phyloP scores from a whole-genome alignment of 495 filamentous ascomycete species.

The Polyplosphaeria fusca region DNA sequence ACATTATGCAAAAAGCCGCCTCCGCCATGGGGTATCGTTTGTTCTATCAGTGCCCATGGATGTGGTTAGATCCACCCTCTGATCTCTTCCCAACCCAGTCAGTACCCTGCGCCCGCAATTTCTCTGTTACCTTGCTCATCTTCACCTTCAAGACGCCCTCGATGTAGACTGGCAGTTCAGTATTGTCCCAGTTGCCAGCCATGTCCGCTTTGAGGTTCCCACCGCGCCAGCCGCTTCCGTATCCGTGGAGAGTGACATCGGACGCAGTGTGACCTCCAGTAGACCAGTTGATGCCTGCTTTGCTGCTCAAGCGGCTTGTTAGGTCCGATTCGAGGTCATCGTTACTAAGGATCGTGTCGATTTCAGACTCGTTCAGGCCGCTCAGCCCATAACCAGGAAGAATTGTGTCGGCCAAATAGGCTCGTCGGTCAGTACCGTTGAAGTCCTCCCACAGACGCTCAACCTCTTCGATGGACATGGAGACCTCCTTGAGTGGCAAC shows the following conservation, averaged over 20 bases:
- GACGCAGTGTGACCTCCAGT: background rate
- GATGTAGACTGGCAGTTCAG: conserved; percentile 6
- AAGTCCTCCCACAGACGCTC: background rate
- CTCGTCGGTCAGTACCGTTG: background rate
- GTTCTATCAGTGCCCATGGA: too few species aligned
- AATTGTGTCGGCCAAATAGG: background rate
- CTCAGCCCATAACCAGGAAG: background rate
- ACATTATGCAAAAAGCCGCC: too few species aligned
- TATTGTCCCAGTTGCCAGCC: conserved; percentile 21
- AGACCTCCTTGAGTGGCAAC: background rate
- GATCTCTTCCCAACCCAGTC: too few species aligned
- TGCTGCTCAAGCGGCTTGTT: background rate
- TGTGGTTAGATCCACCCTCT: too few species aligned
- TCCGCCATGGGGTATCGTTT: too few species aligned
- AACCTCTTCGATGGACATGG: background rate
- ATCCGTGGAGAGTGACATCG: background rate
- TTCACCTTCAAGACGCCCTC: background rate
- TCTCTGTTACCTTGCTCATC: background rate
- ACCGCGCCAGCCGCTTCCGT: conserved; percentile 17
- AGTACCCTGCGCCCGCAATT: background rate
- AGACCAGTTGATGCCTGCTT: background rate
- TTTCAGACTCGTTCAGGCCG: background rate
- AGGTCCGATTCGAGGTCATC: background rate
- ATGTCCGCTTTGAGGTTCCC: conserved; percentile 14
- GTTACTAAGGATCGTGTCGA: background rate